Base-by-base conservation (phyloP, 139 green algal genomes). In the Chlamydomonas sp. region DNA sequence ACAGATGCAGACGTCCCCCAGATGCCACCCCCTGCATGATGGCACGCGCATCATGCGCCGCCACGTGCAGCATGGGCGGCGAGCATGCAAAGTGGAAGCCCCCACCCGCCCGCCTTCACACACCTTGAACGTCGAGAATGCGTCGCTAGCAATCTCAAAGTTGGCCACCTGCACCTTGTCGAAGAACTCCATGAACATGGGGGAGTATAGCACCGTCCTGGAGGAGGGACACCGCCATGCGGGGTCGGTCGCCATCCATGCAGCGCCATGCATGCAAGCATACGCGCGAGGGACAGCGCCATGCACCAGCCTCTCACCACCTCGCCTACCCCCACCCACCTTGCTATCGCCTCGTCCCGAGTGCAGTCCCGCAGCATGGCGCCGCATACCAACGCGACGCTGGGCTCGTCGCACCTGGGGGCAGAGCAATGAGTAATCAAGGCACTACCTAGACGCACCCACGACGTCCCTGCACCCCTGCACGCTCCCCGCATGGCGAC, bases 61-160 rank as follows among this genome's bases (percentile, higher is more conserved):
- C n/a, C n/a, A n/a, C n/a, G n/a, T n/a, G n/a, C n/a, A n/a, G n/a
- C n/a, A n/a, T n/a, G n/a, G n/a, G n/a, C n/a, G n/a, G n/a, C n/a
- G n/a, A n/a, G n/a, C n/a, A n/a, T n/a, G n/a, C n/a, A n/a, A n/a
- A n/a, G n/a, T n/a, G n/a, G n/a, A n/a, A n/a, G n/a, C n/a, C n/a
- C n/a, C n/a, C n/a, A n/a, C n/a, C n/a, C n/a, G n/a, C n/a, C n/a
- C n/a, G n/a, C n/a, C n/a, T n/a, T n/a, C n/a, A n/a, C 54, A 36
- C 16, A 57, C 88, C 81, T 94, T 94, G 71, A 97, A 96, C 2
- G 91, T 95, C 43, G 72, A 65, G 69, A 97, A 96, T 3, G 91
- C 91, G 71, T 97, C 92, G 8, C 84, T 92, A 1, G 92, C 88
- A 2, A 97, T 83, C 65, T 97, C 92, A 79, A 97, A 97, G 70